These are phyloP conservation scores for Acmispon strigosus DNA, from an alignment of 306 rosid species.

Conservation along the genomic window DNA sequence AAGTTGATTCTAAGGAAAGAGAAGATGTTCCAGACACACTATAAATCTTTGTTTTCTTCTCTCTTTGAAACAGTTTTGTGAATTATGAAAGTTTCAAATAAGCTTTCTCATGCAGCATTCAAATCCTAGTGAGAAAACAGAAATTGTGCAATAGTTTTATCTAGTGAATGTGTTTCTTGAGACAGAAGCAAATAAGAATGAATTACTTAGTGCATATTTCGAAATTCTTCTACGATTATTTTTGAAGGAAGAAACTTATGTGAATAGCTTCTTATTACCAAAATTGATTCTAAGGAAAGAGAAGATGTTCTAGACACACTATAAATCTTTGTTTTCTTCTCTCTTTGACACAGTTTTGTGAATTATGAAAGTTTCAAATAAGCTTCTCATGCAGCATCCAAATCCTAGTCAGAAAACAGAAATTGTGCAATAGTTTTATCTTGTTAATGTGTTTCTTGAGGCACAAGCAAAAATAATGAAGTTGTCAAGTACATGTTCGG, in stretches of 20 bases:
- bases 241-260: too few species aligned
- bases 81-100: not conserved
- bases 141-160: not conserved
- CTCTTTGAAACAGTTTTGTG: not conserved
- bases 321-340: not conserved
- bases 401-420: not conserved
- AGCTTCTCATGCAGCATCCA: not conserved
- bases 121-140: not conserved
- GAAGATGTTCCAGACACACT: too few species aligned
- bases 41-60: not conserved
- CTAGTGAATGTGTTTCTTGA: not conserved
- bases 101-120: not conserved
- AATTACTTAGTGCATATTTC: too few species aligned
- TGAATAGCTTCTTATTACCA: too few species aligned
- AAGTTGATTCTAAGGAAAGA: too few species aligned
- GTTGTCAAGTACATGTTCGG: too few species aligned
- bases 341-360: constrained; percentile 1
- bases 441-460: constrained; percentile 1
- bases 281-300: too few species aligned
- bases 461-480: not conserved
- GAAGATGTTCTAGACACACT: too few species aligned
- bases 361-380: not conserved
- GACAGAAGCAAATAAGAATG: not conserved
- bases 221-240: too few species aligned
- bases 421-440: not conserved